phyloP scores from a whole-genome alignment of 208 protist species.

The Trypanosoma lewisi region DNA sequence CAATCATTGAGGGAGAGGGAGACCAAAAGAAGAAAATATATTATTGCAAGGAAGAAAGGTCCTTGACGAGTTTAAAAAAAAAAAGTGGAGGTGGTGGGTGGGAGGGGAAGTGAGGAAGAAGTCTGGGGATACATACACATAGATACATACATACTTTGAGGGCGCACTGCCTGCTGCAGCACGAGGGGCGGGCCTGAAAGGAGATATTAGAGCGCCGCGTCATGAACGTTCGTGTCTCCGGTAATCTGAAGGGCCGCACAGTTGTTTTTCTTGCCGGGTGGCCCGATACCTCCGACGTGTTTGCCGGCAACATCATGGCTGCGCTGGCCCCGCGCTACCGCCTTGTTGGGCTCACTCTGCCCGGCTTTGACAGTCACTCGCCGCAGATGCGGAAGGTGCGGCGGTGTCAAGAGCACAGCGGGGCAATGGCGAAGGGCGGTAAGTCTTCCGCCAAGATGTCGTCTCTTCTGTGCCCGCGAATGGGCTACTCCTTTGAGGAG shows the following conservation, averaged over 20 bases:
- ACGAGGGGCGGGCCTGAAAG: background rate
- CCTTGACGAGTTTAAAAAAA: background rate
- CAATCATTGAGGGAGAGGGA: too few species aligned
- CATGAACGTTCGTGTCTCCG: conserved; percentile 82
- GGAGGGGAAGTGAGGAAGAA: background rate
- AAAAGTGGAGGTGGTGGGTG: background rate
- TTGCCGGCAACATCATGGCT: conserved; percentile 64
- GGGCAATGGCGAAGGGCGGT: background rate
- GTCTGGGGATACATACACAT: too few species aligned
- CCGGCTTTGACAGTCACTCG: conserved; percentile 49
- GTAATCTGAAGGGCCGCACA: conserved; percentile 59
- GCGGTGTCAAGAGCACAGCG: conserved; percentile 7
- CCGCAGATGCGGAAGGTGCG: conserved; percentile 30
- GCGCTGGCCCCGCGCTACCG: conserved; percentile 46
- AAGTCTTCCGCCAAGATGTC: background rate
- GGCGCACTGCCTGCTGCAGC: background rate
- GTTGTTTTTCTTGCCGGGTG: conserved; percentile 74
- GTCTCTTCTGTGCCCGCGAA: conserved; percentile 31
- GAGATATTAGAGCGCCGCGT: background rate
- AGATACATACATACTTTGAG: too few species aligned
- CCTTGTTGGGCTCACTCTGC: conserved; percentile 67
- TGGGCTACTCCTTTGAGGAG: conserved; percentile 63
- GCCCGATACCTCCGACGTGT: conserved; percentile 77
- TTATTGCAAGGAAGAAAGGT: too few species aligned
- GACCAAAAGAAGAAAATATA: too few species aligned